Percentiles rank a stretch among this genome's conserved stretches.
Evolutionary conservation across 139 green algal species (phyloP).

Genomic region (Chlorella sp.): DNA sequence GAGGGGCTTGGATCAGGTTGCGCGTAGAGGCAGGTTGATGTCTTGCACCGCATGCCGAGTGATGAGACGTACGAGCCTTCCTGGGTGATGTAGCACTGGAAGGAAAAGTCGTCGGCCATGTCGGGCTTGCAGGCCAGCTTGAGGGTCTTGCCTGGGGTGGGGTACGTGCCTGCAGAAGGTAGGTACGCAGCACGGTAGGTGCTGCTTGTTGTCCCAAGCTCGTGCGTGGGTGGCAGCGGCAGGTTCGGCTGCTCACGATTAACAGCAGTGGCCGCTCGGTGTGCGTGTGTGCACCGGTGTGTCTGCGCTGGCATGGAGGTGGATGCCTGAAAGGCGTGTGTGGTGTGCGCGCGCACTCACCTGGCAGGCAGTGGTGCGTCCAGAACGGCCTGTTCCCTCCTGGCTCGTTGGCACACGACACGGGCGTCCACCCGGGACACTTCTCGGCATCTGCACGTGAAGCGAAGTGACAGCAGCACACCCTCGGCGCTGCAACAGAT

Average conservation of each 20-base stretch:
- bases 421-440: slow-evolving; percentile 49
- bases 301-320: too few species aligned
- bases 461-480: too few species aligned
- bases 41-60: slow-evolving; percentile 53
- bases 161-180: slow-evolving; percentile 42
- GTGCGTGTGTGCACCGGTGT: too few species aligned
- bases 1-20: slow-evolving; percentile 18
- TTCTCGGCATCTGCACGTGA: slow-evolving; percentile 18
- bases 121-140: slow-evolving; percentile 43
- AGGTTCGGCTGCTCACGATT: too few species aligned
- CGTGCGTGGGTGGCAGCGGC: too few species aligned
- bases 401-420: slow-evolving; percentile 30
- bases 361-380: slow-evolving; percentile 18
- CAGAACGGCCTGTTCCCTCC: slow-evolving; percentile 22
- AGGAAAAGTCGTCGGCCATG: slow-evolving; percentile 22
- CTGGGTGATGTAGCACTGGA: slow-evolving; percentile 68
- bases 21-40: slow-evolving; percentile 50
- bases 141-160: slow-evolving; percentile 28
- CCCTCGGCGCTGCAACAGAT: too few species aligned
- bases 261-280: too few species aligned
- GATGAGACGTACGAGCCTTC: slow-evolving; percentile 48
- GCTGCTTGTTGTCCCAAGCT: slow-evolving; percentile 11
- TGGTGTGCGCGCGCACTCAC: too few species aligned
- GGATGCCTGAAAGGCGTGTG: too few species aligned
- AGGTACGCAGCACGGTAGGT: too few species aligned